Evolutionary conservation across 805 yeast genomes (phyloP).

Genomic region (Millerozyma acaciae): DNA sequence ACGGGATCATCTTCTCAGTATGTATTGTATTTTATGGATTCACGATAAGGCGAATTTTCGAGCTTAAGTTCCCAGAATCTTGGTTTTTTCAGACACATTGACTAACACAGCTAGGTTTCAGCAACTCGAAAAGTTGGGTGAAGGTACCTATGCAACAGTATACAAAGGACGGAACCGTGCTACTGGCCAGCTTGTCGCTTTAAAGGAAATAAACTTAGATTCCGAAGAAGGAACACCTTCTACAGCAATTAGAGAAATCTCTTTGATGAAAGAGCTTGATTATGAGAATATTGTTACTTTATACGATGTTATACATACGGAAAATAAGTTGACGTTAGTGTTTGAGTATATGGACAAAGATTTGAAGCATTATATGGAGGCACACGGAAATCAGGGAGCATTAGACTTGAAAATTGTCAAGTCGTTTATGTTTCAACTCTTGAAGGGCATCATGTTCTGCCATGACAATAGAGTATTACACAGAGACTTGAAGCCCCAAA

Average conservation of each 20-base stretch:
- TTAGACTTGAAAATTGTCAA: slow-evolving; percentile 70
- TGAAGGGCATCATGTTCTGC: slow-evolving; percentile 84
- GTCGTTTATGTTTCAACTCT: slow-evolving; percentile 89
- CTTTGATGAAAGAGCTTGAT: slow-evolving; percentile 89
- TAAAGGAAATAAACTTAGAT: slow-evolving; percentile 91
- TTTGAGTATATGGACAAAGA: slow-evolving; percentile 93
- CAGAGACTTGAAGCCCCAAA: slow-evolving; percentile 92
- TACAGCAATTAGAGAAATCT: slow-evolving; percentile 94
- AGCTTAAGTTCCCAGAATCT: background rate
- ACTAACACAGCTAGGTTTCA: slow-evolving; percentile 29
- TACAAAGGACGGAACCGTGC: slow-evolving; percentile 87
- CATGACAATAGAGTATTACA: slow-evolving; percentile 83
- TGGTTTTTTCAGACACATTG: background rate
- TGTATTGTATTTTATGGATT: slow-evolving; percentile 12
- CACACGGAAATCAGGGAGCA: slow-evolving; percentile 72
- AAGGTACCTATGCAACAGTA: slow-evolving; percentile 98
- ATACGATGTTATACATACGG: slow-evolving; percentile 95
- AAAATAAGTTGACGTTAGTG: slow-evolving; percentile 89
- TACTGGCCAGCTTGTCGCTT: slow-evolving; percentile 86
- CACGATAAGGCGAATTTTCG: background rate
- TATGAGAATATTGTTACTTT: slow-evolving; percentile 90
- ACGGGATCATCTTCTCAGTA: slow-evolving; percentile 45
- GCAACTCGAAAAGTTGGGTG: slow-evolving; percentile 80
- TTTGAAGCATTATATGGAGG: slow-evolving; percentile 90
- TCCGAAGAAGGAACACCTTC: slow-evolving; percentile 98